A percentile compares a stretch with the other conserved stretches of the same genome.
Evolutionary conservation across 2,329 filamentous ascomycete species (phyloP).

Genomic region (Fusarium phyllophilum): DNA sequence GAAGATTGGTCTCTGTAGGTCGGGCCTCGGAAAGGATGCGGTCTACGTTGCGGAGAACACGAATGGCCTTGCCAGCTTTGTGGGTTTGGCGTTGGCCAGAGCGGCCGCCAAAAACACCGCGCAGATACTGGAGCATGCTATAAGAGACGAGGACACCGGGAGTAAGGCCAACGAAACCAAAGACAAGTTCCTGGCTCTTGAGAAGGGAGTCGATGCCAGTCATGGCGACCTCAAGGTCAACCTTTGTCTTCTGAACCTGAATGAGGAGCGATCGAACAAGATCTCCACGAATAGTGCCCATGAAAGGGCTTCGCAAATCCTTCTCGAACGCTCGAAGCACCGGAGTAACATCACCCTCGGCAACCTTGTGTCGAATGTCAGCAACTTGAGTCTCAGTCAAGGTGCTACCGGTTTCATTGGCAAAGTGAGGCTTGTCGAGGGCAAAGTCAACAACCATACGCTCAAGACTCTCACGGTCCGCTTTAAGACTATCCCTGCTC

Average conservation of each 20-base stretch:
- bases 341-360: constrained; percentile 91
- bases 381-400: constrained; percentile 76
- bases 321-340: constrained; percentile 92
- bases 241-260: constrained; percentile 98
- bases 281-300: constrained; percentile 85
- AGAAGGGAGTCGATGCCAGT: constrained; percentile 93
- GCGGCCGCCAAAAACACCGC: constrained; percentile 74
- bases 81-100: constrained; percentile 73
- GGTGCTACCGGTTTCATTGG: constrained; percentile 56
- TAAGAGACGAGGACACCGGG: constrained; percentile 91
- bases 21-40: constrained; percentile 76
- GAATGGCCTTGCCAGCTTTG: constrained; percentile 75
- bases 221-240: constrained; percentile 95
- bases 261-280: constrained; percentile 91
- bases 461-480: constrained; percentile 90
- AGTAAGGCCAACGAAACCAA: constrained; percentile 95
- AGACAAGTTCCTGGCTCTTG: constrained; percentile 96
- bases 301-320: constrained; percentile 83
- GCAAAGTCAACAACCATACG: constrained; percentile 99
- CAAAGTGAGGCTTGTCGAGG: constrained; percentile 77
- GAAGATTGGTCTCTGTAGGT: constrained; percentile 76
- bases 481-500: constrained; percentile 90
- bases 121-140: constrained; percentile 77
- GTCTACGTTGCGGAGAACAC: constrained; percentile 88
- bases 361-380: constrained; percentile 80